Base-by-base conservation (phyloP, 805 yeast species). In the Saturnispora silvae region DNA sequence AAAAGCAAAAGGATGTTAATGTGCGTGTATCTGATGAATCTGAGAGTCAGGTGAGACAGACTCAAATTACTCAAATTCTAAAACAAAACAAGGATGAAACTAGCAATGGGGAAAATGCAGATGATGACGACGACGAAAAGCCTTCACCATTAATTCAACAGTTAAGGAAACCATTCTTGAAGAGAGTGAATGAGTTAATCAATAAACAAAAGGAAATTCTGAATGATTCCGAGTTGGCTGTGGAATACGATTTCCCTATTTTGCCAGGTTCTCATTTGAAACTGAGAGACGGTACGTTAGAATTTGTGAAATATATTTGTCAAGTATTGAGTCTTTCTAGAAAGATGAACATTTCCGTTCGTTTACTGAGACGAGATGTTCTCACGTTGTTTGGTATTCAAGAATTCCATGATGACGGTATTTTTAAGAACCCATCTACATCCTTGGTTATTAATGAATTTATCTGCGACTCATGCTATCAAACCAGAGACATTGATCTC, bases 321-420 rank as follows among this genome's bases (percentile, higher is more conserved):
- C 85, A 85, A 4, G 75, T 86, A 1, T 72, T 82, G 56, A 64
- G 75, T 2, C 63, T 89, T 10, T 82, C 86, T 0, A 61, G 65
- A 31, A 69, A 70, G 33, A 62, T 87, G 35, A 70, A 67, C 33
- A 62, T 84, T 25, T 96, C 87, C 52, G 81, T 75, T 20, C 65
- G 95, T 44, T 57, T 78, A 42, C 56, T 92, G 39, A 68, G 96
- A 40, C 76, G 81, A 43, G 86, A 81, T 38, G 60, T 94, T 43
- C 64, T 92, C 26, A 66, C 70, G 2, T 56, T 81, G 4, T 72
- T 94, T 47, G 94, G 86, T 22, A 70, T 87, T 28, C 75, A 80
- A 42, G 98, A 92, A 53, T 92, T 92, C 59, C 77, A 84, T 45
- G 70, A 70, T 3, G 83, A 76, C 40, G 83, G 89, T 1, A 64